A percentile compares a stretch with the other conserved stretches of the same genome.
Evolutionary conservation across 176 grass and related monocot species (phyloP).

Genomic region (Zizania latifolia): DNA sequence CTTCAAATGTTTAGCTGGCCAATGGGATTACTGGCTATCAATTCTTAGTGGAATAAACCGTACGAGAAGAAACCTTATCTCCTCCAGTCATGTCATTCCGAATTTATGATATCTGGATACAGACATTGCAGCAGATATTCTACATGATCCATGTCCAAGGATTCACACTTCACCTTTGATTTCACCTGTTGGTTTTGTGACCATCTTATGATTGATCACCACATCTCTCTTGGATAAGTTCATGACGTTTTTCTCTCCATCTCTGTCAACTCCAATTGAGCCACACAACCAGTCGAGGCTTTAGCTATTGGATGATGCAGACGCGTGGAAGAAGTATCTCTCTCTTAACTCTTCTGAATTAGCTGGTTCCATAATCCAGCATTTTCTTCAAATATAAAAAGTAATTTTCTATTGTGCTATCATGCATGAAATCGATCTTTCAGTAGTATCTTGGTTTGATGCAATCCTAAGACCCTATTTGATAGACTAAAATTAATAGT

Average conservation of each 20-base stretch:
- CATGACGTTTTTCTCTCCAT: slow-evolving; percentile 7
- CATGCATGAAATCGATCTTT: background rate
- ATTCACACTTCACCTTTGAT: background rate
- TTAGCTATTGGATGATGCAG: background rate
- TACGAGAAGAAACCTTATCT: background rate
- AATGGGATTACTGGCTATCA: background rate
- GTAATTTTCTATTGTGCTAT: background rate
- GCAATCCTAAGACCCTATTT: too few relatives aligned
- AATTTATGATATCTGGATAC: background rate
- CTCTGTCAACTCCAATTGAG: background rate
- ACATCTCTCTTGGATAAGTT: background rate
- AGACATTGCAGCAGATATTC: background rate
- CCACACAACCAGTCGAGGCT: background rate
- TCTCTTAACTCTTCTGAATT: background rate
- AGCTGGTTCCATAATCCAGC: background rate
- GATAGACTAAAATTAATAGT: too few relatives aligned
- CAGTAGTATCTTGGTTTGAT: background rate
- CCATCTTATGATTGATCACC: background rate
- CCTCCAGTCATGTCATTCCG: background rate
- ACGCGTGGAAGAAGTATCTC: background rate
- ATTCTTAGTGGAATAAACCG: background rate
- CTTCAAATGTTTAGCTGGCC: background rate
- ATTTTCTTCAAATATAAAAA: background rate
- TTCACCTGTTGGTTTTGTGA: background rate
- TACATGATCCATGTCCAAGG: background rate